Base-by-base conservation (phyloP, 768 basidiomycete species). In the Krasilnikovozyma curviuscula region DNA sequence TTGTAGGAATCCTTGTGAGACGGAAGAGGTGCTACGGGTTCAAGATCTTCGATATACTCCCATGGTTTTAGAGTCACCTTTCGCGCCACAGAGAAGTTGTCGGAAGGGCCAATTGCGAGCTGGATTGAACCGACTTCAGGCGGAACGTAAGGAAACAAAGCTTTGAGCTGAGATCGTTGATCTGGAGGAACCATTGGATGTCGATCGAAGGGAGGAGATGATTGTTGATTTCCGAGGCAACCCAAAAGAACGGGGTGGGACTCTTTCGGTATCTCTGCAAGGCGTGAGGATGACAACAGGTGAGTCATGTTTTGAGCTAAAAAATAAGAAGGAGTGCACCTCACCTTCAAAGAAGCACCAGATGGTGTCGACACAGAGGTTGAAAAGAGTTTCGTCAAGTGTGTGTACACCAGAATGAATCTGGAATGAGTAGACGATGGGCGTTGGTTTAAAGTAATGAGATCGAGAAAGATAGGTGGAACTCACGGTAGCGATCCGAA, bases 311-410 rank as follows among this genome's bases (percentile, higher is more conserved):
- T 8, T 4, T n/a, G 44, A 5, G 28, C 23, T 10, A 16, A 23
- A 40, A 6, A 40, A 16, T 37, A 39, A 18, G 19, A 25, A 23
- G 23, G 18, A 18, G 35, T 37, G 10, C 8, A 13, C 23, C 50
- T n/a, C 13, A 52, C 50, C 50, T 7, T 52, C 50, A 18, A 47
- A 21, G 19, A 41, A 38, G 18, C 27, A 40, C 50, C 50, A 52
- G 33, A 52, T 25, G 1, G 50, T 34, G 35, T 52, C 50, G 19
- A 47, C 27, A 25, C 46, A 34, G 2, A 52, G 41, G n/a, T 41
- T 30, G 10, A 52, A 40, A 13, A 52, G 13, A 7, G 30, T 35
- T n/a, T 40, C 29, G 27, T 52, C 45, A 16, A 43, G 21, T 7
- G 19, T 19, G n/a, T n/a, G 32, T 3, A 32, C 37, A 7, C 50